A percentile compares a stretch with the other conserved stretches of the same genome.
phyloP scores from a whole-genome alignment of 2,329 filamentous ascomycete species.

The Alternaria triticina region DNA sequence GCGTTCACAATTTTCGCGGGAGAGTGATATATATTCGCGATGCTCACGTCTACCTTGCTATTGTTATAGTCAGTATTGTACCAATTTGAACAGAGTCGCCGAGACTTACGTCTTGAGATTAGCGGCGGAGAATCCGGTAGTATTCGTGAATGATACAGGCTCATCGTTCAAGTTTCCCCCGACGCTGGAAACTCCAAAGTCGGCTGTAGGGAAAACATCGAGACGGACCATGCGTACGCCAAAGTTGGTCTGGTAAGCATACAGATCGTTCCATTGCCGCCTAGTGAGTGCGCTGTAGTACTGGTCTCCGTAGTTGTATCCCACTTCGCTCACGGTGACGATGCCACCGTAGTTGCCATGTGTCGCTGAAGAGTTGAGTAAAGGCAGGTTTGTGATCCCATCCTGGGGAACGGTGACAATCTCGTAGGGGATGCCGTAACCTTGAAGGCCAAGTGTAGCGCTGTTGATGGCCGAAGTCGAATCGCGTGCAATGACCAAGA shows the following conservation, averaged over 20 bases:
- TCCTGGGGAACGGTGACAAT: constrained; percentile 61
- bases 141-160: constrained; percentile 60
- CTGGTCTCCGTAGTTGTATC: constrained; percentile 59
- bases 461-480: constrained; percentile 56
- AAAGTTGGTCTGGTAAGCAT: constrained; percentile 64
- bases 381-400: constrained; percentile 58
- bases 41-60: constrained; percentile 40
- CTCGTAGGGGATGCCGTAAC: constrained; percentile 67
- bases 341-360: constrained; percentile 67
- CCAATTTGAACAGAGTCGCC: background rate
- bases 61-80: constrained; percentile 7
- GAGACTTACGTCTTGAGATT: constrained; percentile 55
- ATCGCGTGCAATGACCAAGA: constrained; percentile 64
- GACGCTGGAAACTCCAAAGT: constrained; percentile 53
- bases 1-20: constrained; percentile 62
- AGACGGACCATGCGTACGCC: constrained; percentile 67
- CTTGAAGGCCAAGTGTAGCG: constrained; percentile 63
- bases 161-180: constrained; percentile 44
- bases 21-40: constrained; percentile 61
- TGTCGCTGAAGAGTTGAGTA: constrained; percentile 56
- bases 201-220: constrained; percentile 62
- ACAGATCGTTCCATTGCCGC: constrained; percentile 63
- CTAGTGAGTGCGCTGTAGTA: constrained; percentile 62
- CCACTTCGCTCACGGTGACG: constrained; percentile 61
- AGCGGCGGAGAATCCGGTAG: constrained; percentile 60